Evolutionary conservation across 768 basidiomycete species (phyloP).

Genomic region (Naematelia aurantialba): DNA sequence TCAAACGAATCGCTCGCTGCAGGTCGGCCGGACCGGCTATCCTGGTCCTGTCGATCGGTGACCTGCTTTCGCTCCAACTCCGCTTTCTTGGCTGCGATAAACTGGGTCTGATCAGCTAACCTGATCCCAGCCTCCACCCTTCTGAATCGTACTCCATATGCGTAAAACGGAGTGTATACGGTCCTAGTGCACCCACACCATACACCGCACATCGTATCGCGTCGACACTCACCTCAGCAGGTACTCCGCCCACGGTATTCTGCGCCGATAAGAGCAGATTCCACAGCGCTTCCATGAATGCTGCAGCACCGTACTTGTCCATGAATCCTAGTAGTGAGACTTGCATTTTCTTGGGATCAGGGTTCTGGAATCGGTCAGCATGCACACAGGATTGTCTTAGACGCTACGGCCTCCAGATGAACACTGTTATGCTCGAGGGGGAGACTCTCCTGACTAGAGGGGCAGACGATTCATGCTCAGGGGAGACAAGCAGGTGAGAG

Average conservation of each 20-base stretch:
- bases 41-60: conserved; percentile 22
- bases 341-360: conserved; percentile 93
- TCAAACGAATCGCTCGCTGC: conserved; percentile 29
- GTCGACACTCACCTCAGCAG: conserved; percentile 56
- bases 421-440: neutral
- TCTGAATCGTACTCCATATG: neutral
- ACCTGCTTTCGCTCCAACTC: conserved; percentile 40
- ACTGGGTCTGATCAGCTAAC: conserved; percentile 18
- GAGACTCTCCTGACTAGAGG: conserved; percentile 1
- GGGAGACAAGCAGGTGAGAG: neutral
- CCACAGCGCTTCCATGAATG: conserved; percentile 88
- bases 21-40: conserved; percentile 9
- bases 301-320: conserved; percentile 68
- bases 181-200: too few relatives aligned
- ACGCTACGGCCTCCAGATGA: neutral
- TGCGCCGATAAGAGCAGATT: conserved; percentile 89
- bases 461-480: neutral
- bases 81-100: conserved; percentile 49
- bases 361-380: conserved; percentile 57
- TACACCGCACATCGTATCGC: neutral
- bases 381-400: too few relatives aligned
- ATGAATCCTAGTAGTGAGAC: conserved; percentile 91
- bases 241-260: conserved; percentile 79
- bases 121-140: neutral
- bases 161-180: too few relatives aligned